Conservation (phyloP, 257 asterid species). For the Galeopsis tetrahit region DNA sequence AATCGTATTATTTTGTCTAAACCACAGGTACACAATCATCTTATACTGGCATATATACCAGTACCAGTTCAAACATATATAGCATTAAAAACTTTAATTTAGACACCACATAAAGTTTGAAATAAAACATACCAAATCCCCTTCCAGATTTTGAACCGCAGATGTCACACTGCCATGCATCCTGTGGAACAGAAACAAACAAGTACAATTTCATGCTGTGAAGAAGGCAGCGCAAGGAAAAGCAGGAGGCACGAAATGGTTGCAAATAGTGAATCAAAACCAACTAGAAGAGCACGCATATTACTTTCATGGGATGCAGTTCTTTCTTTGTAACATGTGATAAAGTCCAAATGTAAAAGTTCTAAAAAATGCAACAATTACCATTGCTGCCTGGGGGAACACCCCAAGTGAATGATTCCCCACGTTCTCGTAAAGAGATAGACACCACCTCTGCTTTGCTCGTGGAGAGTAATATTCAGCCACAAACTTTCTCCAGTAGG, state of each 20-base stretch:
- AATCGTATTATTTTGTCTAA: not conserved
- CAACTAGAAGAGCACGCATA: constrained; percentile 6
- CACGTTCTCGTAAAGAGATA: constrained; percentile 81
- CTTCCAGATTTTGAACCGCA: constrained; percentile 98
- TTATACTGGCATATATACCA: not conserved
- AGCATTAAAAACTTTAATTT: not conserved
- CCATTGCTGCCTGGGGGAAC: constrained; percentile 93
- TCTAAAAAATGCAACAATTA: constrained; percentile 39
- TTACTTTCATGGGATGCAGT: constrained; percentile 7
- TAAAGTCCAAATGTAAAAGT: not conserved
- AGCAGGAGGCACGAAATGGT: constrained; percentile 4
- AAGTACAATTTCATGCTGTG: constrained; percentile 18
- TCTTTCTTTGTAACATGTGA: not conserved
- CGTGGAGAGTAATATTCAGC: constrained; percentile 94
- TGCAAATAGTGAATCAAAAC: constrained; percentile 5
- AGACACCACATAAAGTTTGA: constrained; percentile 5
- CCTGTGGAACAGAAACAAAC: constrained; percentile 54
- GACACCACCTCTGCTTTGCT: constrained; percentile 96
- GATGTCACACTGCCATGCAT: constrained; percentile 94
- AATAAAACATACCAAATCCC: constrained; percentile 82
- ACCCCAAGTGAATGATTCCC: constrained; percentile 93
- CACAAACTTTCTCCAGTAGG: constrained; percentile 96
- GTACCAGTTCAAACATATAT: not conserved
- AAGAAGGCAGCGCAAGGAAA: constrained; percentile 5
- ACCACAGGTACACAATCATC: not conserved